A percentile compares a stretch with the other conserved stretches of the same genome.
phyloP scores from a whole-genome alignment of 768 basidiomycete genomes.

The Lepiota brunneoincarnata region DNA sequence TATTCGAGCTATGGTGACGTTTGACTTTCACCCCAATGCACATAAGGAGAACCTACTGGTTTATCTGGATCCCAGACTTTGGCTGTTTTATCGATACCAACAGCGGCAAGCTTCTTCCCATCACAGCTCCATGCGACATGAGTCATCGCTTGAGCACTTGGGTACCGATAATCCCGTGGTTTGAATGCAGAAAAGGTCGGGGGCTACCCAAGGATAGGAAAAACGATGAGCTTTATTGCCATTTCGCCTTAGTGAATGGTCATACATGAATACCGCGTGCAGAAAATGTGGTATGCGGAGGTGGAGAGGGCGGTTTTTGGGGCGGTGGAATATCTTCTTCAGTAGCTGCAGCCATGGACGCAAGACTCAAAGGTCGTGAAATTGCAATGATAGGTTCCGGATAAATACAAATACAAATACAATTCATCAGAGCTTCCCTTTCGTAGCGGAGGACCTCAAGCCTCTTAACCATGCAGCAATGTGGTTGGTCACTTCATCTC shows the following conservation, averaged over 20 bases:
- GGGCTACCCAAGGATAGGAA: conserved; percentile 40
- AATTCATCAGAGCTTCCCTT: conserved; percentile 8
- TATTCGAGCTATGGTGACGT: conserved; percentile 56
- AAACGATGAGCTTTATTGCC: conserved; percentile 17
- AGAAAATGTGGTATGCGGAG: conserved; percentile 67
- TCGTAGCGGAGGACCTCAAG: conserved; percentile 21
- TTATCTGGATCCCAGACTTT: conserved; percentile 80
- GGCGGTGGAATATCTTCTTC: conserved; percentile 54
- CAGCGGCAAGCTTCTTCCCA: conserved; percentile 77
- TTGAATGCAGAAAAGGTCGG: conserved; percentile 81
- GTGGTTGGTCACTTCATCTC: conserved; percentile 48
- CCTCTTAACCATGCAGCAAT: conserved; percentile 46
- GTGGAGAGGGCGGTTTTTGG: conserved; percentile 67
- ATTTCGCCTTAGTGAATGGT: conserved; percentile 10
- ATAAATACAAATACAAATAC: conserved; percentile 1
- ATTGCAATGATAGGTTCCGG: background rate
- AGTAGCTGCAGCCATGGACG: conserved; percentile 6
- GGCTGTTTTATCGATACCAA: conserved; percentile 76
- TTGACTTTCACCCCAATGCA: background rate
- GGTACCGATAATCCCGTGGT: conserved; percentile 69
- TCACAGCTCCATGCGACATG: conserved; percentile 86
- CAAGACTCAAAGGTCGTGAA: background rate
- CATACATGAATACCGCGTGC: conserved; percentile 75
- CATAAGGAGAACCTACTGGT: conserved; percentile 45
- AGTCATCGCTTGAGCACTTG: conserved; percentile 62